Evolutionary conservation across 257 asterid species (phyloP).

Genomic region (Solanum okadae): DNA sequence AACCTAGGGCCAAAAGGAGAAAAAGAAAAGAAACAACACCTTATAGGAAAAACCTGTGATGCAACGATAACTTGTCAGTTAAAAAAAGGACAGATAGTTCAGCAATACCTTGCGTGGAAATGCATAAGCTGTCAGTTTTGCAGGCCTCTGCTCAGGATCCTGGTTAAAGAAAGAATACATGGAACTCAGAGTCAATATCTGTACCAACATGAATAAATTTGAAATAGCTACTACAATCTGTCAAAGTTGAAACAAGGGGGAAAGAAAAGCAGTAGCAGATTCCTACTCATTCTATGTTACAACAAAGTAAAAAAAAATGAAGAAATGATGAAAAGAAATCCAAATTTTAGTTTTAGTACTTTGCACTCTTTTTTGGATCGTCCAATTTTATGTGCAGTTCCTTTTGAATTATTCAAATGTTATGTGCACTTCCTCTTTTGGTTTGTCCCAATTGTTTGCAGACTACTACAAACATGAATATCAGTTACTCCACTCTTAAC

Average conservation of each 20-base stretch:
- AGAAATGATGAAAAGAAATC: neutral
- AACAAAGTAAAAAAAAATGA: neutral
- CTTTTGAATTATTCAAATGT: neutral
- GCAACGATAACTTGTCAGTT: neutral
- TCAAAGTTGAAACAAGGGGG: neutral
- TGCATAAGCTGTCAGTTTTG: slow-evolving; percentile 43
- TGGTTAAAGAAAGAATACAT: slow-evolving; percentile 6
- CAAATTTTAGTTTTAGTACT: neutral
- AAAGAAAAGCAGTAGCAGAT: neutral
- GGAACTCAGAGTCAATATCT: neutral
- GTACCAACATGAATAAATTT: neutral
- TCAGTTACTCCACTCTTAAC: neutral
- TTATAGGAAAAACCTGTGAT: neutral
- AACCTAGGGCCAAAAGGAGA: neutral
- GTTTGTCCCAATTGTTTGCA: neutral
- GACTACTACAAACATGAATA: neutral
- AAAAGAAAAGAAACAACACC: neutral
- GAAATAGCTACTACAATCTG: neutral
- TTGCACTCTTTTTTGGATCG: neutral
- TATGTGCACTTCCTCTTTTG: neutral
- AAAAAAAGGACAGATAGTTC: neutral
- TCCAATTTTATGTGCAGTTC: neutral
- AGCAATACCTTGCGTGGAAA: slow-evolving; percentile 56
- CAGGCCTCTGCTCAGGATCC: slow-evolving; percentile 29
- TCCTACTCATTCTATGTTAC: neutral